Conservation (phyloP, 2,329 filamentous ascomycete species). For the Scolecobasidium constrictum region DNA sequence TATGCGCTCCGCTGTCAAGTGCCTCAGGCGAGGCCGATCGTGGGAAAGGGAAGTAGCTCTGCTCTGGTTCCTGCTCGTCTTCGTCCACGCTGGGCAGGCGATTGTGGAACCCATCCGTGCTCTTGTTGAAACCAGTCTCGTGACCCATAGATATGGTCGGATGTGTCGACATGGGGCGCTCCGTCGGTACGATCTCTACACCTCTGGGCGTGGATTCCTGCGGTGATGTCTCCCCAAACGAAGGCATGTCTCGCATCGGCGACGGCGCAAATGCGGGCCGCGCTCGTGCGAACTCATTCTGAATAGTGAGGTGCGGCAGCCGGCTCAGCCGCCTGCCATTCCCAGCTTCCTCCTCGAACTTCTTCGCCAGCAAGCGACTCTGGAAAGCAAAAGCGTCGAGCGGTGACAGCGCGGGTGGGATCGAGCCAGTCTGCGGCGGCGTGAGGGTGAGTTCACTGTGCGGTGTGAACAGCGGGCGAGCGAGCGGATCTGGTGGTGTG, state of each 20-base stretch:
- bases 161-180: constrained; percentile 25
- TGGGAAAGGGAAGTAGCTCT: constrained; percentile 33
- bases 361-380: constrained; percentile 74
- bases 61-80: constrained; percentile 15
- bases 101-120: constrained; percentile 15
- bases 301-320: constrained; percentile 70
- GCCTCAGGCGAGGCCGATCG: constrained; percentile 34
- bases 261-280: constrained; percentile 75
- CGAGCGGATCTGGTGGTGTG: constrained; percentile 2
- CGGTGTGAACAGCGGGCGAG: constrained; percentile 7
- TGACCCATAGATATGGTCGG: constrained; percentile 24
- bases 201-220: constrained; percentile 11
- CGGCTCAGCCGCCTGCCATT: constrained; percentile 73
- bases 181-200: constrained; percentile 17
- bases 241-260: neutral
- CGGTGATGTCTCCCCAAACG: constrained; percentile 2
- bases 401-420: constrained; percentile 83
- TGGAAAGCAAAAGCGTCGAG: constrained; percentile 92
- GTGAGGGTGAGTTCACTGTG: constrained; percentile 21
- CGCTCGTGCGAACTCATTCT: constrained; percentile 68
- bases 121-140: constrained; percentile 2
- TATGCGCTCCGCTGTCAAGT: constrained; percentile 19
- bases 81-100: constrained; percentile 25
- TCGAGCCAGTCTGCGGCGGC: constrained; percentile 41
- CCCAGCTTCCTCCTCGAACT: constrained; percentile 65